Base-by-base conservation (phyloP, 2,329 filamentous ascomycete species). In the Dactylellina cionopaga region DNA sequence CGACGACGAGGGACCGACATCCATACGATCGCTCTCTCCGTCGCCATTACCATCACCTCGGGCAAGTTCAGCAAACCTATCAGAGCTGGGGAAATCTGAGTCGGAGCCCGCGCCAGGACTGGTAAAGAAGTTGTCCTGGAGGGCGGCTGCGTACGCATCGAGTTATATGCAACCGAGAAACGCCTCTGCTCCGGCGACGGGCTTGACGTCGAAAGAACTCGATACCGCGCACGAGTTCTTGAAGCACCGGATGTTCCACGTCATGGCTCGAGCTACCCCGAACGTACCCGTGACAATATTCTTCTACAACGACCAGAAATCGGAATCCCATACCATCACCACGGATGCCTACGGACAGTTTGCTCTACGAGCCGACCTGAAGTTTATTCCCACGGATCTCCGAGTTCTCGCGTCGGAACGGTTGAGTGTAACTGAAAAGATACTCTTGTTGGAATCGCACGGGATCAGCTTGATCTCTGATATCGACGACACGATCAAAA, bases 401-500 rank as follows among this genome's bases (percentile, higher is more conserved):
- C 86, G 92, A 43, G 90, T 99, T 0, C 82, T 99, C 15, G 94
- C 92, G 4, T 93, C 90, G 10, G 92, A 97, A 78, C 86, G 89
- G 66, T 83, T 99, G 2, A 96, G 93, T 13, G 89, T 89, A 0
- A 92, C 90, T 1, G 90, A 95, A 74, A 86, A 91, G 62, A 85
- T 99, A 44, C 84, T 87, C 39, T 83, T 98, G 54, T 92, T 90
- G 2, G 90, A 94, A 68, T 87, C 90, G 0, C 63, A 83, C 19
- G 95, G 95, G 39, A 86, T 99, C 74, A 98, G 93, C 80, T 79
- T 99, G 68, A 98, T 99, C 79, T 98, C 92, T 79, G 95, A 99
- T 79, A 95, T 99, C 74, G 95, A 99, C 78, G 95, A 99, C 80
- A 99, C 95, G 0, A 89, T 99, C 79, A 99, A 99, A 80, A 90